phyloP scores from a whole-genome alignment of 805 yeast species.

The Wickerhamiella bombiphila region DNA sequence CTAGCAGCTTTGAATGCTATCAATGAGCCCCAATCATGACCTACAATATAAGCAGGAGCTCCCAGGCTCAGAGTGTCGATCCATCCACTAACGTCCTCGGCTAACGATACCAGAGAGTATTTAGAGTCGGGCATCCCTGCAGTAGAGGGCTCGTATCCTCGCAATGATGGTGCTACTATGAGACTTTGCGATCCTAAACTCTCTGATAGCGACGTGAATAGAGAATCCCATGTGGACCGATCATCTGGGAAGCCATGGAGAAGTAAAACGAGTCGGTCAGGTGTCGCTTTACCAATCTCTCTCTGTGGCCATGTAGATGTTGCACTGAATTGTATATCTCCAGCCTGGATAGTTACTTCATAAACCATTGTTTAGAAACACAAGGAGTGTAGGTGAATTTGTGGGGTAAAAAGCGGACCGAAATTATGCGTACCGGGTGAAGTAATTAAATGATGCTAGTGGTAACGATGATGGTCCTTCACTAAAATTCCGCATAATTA shows the following conservation, averaged over 20 bases:
- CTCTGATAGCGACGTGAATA: constrained; percentile 8
- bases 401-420: no score
- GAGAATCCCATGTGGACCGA: constrained; percentile 13
- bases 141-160: constrained; percentile 20
- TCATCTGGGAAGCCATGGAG: constrained; percentile 21
- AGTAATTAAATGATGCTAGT: no score
- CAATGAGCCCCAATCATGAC: constrained; percentile 22
- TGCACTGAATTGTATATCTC: constrained; percentile 7
- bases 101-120: constrained; percentile 11
- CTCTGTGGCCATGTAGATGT: constrained; percentile 6
- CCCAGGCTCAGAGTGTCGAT: constrained; percentile 9
- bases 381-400: no score
- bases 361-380: no score
- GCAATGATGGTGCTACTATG: constrained; percentile 16
- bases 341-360: constrained; percentile 4
- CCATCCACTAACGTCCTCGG: constrained; percentile 12
- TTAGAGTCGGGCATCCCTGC: constrained; percentile 4
- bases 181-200: constrained; percentile 8
- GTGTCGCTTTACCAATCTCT: background rate
- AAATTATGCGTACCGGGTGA: no score
- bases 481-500: no score
- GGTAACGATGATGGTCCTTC: no score
- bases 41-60: constrained; percentile 17
- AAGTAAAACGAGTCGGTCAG: constrained; percentile 10
- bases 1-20: constrained; percentile 14